phyloP scores from a whole-genome alignment of 1,284 basidiomycete species.

The Rhodotorula mucilaginosa region DNA sequence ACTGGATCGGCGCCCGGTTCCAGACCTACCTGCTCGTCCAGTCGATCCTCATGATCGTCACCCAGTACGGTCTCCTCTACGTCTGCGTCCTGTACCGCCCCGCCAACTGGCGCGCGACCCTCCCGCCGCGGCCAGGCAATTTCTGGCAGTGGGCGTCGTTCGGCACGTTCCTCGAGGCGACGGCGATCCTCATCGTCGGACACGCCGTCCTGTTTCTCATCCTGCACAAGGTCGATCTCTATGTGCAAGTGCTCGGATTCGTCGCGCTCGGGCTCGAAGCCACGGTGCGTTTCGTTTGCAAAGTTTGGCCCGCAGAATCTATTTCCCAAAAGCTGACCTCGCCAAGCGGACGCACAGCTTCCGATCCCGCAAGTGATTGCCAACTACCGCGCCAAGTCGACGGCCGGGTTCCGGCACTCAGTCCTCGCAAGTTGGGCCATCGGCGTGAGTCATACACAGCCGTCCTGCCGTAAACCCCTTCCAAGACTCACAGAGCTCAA shows the following conservation, averaged over 20 bases:
- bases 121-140: slow-evolving; percentile 36
- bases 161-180: slow-evolving; percentile 53
- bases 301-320: too few species aligned
- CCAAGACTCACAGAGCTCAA: too few species aligned
- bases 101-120: neutral
- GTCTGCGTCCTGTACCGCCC: slow-evolving; percentile 54
- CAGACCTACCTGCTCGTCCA: slow-evolving; percentile 52
- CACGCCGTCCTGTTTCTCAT: slow-evolving; percentile 47
- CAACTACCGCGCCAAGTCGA: slow-evolving; percentile 53
- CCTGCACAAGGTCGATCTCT: slow-evolving; percentile 41
- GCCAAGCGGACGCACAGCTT: slow-evolving; percentile 40
- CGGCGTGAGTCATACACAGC: neutral
- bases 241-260: slow-evolving; percentile 52
- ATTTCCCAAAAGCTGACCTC: too few species aligned
- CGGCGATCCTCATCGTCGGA: slow-evolving; percentile 51
- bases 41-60: slow-evolving; percentile 50
- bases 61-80: slow-evolving; percentile 49
- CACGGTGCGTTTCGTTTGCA: slow-evolving; percentile 42
- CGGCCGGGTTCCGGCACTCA: slow-evolving; percentile 54
- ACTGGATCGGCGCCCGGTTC: slow-evolving; percentile 49
- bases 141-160: slow-evolving; percentile 50
- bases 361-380: slow-evolving; percentile 56
- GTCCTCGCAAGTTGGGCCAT: slow-evolving; percentile 52
- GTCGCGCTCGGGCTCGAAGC: slow-evolving; percentile 56
- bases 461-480: too few species aligned